These are phyloP conservation scores for Pleurozium schreberi DNA, from an alignment of 225 moss, liverwort and hornwort genomes.

Conservation along the genomic window DNA sequence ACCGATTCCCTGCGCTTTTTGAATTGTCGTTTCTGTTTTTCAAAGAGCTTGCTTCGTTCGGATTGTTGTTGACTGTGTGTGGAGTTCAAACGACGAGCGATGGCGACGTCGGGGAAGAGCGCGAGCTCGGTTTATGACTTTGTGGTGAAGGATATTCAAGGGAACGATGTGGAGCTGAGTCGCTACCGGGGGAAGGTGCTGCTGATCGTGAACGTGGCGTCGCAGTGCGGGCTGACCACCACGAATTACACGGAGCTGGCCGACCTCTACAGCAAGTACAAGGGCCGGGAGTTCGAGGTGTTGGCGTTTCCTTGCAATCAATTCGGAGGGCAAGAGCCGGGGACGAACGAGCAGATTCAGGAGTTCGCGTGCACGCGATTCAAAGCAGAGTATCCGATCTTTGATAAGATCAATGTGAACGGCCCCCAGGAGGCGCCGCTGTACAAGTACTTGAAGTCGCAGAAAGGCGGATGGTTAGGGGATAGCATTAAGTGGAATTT, in stretches of 20 bases:
- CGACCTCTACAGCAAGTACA: conserved; percentile 33
- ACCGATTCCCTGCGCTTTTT: neutral
- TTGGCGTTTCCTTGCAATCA: conserved; percentile 91
- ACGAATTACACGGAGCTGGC: conserved; percentile 67
- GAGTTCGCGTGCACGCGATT: conserved; percentile 71
- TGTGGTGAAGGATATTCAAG: conserved; percentile 48
- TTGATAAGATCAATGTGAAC: conserved; percentile 80
- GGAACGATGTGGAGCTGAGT: conserved; percentile 49
- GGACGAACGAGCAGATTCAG: conserved; percentile 72
- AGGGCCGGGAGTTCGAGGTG: conserved; percentile 46
- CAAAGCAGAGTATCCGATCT: conserved; percentile 80
- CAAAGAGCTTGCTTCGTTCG: neutral
- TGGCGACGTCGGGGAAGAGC: neutral
- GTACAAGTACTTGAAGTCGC: conserved; percentile 60
- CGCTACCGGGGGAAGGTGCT: conserved; percentile 68
- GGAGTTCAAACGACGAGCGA: neutral
- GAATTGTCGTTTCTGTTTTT: neutral
- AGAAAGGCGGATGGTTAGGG: conserved; percentile 72
- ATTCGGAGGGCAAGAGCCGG: conserved; percentile 72
- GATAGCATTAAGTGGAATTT: conserved; percentile 90
- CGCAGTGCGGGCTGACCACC: conserved; percentile 57
- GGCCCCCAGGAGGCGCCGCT: conserved; percentile 58
- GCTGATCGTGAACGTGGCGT: conserved; percentile 84
- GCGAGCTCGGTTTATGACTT: conserved; percentile 13
- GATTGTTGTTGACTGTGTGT: neutral